phyloP scores from a whole-genome alignment of 768 basidiomycete genomes.

The Termitomyces sp. region DNA sequence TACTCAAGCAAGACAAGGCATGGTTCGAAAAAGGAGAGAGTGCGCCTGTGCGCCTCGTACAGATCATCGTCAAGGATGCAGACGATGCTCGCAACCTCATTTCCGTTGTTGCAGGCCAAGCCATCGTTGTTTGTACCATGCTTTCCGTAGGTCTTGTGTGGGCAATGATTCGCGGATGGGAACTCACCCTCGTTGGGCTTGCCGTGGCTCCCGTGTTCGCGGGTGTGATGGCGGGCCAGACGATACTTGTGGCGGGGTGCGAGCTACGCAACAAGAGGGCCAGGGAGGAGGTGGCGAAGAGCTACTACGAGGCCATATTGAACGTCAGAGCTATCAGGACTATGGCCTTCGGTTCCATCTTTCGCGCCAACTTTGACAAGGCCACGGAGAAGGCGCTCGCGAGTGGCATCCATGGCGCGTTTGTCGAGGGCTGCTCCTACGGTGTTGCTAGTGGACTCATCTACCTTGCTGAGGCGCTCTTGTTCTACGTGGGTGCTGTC shows the following conservation, averaged over 20 bases:
- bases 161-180: constrained; percentile 89
- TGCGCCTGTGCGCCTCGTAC: constrained; percentile 58
- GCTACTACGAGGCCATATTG: constrained; percentile 81
- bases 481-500: constrained; percentile 90
- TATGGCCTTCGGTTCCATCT: constrained; percentile 79
- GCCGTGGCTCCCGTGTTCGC: constrained; percentile 86
- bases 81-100: constrained; percentile 85
- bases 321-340: constrained; percentile 86
- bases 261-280: constrained; percentile 82
- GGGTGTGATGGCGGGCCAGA: constrained; percentile 69
- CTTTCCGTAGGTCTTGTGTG: constrained; percentile 80
- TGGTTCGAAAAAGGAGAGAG: constrained; percentile 81
- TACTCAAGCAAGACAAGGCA: constrained; percentile 78
- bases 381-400: constrained; percentile 57
- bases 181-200: constrained; percentile 86
- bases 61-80: constrained; percentile 81
- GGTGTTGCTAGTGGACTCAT: constrained; percentile 82
- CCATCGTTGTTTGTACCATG: constrained; percentile 76
- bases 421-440: constrained; percentile 81
- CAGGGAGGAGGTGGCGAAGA: constrained; percentile 80
- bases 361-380: constrained; percentile 64
- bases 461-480: constrained; percentile 84
- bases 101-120: constrained; percentile 67
- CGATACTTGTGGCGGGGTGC: constrained; percentile 62
- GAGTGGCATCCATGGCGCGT: constrained; percentile 77